Evolutionary conservation across 2,329 filamentous ascomycete genomes (phyloP).

Genomic region (Talaromyces islandicus): DNA sequence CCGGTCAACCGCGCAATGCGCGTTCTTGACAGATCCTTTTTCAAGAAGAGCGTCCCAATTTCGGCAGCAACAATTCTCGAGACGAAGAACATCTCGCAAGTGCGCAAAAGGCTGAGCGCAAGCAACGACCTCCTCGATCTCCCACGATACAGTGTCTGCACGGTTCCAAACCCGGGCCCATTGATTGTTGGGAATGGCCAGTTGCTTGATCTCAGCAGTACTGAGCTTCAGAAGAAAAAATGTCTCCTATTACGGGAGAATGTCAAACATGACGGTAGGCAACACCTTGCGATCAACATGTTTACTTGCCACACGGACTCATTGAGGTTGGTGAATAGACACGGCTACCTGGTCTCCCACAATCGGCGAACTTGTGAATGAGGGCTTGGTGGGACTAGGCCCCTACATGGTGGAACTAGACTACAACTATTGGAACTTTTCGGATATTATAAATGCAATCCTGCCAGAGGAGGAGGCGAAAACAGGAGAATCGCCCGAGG

Average conservation of each 20-base stretch:
- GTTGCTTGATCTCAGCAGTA: constrained; percentile 46
- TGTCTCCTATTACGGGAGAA: constrained; percentile 34
- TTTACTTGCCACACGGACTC: not conserved
- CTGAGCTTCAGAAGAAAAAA: constrained; percentile 38
- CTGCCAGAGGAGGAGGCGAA: constrained; percentile 73
- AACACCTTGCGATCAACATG: constrained; percentile 21
- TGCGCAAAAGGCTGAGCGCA: constrained; percentile 60
- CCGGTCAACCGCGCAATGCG: constrained; percentile 75
- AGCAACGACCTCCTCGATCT: constrained; percentile 61
- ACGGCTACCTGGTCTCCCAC: constrained; percentile 69
- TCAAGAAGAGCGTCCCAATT: constrained; percentile 68
- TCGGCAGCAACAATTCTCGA: constrained; percentile 74
- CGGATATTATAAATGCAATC: constrained; percentile 76
- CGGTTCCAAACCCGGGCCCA: constrained; percentile 52
- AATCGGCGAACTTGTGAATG: constrained; percentile 62
- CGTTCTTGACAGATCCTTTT: constrained; percentile 75
- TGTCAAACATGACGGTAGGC: constrained; percentile 32
- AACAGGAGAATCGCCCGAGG: constrained; percentile 63
- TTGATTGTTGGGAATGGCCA: constrained; percentile 10
- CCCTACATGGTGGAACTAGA: constrained; percentile 70
- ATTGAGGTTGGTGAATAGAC: constrained; percentile 38
- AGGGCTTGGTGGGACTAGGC: constrained; percentile 63
- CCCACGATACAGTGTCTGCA: constrained; percentile 53
- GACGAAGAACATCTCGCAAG: constrained; percentile 65
- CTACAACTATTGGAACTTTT: constrained; percentile 82